Base-by-base conservation (phyloP, 139 green algal species). In the Micractinium sp. region DNA sequence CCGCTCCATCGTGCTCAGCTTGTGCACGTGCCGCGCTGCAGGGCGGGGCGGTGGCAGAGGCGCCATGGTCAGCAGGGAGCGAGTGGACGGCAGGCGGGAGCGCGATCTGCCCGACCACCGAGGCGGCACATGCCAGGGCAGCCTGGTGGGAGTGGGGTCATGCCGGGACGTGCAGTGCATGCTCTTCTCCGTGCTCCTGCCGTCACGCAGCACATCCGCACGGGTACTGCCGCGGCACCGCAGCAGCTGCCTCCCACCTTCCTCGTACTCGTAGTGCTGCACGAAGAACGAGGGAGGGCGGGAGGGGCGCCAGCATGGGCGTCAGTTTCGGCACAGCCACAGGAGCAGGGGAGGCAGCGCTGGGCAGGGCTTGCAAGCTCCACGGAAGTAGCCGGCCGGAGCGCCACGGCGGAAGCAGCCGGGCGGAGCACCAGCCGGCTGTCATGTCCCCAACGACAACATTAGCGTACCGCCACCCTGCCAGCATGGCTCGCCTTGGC, bases 1-100 rank as follows among this genome's bases (percentile, higher is more conserved):
- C 0, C 96, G 90, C 88, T 95, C 93, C 96, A 99, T 98, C 33
- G 95, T 98, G 25, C 91, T 95, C 75, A 98, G 90, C 81, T 95
- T 86, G 79, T 97, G 92, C 53, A 98, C 95, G 22, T 91, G 94
- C 1, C 95, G 88, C 15, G 33, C 88, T 91, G 88, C 53, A 66
- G 35, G 2, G 33, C 12, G 25, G 14, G 25, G 23, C 39, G 22
- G 18, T n/a, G 38, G 18, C 7, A 33, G 38, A 1, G 19, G 38
- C 3, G 9, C n/a, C n/a, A n/a, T 35, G 36, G 15, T 18, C 12
- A 33, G 38, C 18, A 78, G 3, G 29, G 12, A 31, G 33, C 27
- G 25, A 36, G 3, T 23, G 14, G 63, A 16, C 20, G 63, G n/a
- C n/a, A n/a, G n/a, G 73, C n/a, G 15, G 33, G 73, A 56, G 47